Percentiles rank a stretch among this genome's conserved stretches.
Evolutionary conservation across 257 asterid genomes (phyloP).

Genomic region (Solanum appendiculatum): DNA sequence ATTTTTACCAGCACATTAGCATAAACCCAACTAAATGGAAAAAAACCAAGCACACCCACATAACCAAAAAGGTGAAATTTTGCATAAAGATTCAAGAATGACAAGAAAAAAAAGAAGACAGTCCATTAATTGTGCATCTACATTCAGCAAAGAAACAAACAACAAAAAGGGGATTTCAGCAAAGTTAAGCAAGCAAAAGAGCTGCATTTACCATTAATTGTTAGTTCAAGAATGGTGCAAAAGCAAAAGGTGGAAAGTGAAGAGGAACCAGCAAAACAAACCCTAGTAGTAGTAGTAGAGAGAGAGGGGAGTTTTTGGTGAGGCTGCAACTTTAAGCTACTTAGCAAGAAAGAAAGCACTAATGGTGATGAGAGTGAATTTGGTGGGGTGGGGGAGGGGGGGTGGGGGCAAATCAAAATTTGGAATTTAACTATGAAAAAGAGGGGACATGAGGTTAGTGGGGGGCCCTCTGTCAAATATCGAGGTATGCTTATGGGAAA

Average conservation of each 20-base stretch:
- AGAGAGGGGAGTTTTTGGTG: not conserved
- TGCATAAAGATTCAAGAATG: not conserved
- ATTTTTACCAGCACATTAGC: not conserved
- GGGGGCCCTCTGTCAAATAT: not conserved
- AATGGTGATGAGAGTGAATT: not conserved
- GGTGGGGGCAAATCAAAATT: slow-evolving; percentile 20
- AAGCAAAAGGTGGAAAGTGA: not conserved
- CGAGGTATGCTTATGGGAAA: not conserved
- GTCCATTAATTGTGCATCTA: not conserved
- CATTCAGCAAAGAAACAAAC: not conserved
- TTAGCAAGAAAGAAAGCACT: slow-evolving; percentile 39
- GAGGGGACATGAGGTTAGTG: not conserved
- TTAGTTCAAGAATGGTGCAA: not conserved
- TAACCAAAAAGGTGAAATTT: not conserved
- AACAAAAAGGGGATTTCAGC: not conserved
- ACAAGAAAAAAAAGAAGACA: not conserved
- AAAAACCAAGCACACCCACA: not conserved
- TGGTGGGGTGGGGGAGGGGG: not conserved
- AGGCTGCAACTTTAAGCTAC: slow-evolving; percentile 52
- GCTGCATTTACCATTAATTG: not conserved
- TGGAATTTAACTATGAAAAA: not conserved
- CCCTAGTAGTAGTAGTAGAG: not conserved
- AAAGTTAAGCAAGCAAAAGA: not conserved
- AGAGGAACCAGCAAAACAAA: not conserved
- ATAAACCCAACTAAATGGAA: not conserved